These are phyloP conservation scores for Lizonia empirigonia DNA, from an alignment of 2,329 filamentous ascomycete genomes.

Conservation along the genomic window DNA sequence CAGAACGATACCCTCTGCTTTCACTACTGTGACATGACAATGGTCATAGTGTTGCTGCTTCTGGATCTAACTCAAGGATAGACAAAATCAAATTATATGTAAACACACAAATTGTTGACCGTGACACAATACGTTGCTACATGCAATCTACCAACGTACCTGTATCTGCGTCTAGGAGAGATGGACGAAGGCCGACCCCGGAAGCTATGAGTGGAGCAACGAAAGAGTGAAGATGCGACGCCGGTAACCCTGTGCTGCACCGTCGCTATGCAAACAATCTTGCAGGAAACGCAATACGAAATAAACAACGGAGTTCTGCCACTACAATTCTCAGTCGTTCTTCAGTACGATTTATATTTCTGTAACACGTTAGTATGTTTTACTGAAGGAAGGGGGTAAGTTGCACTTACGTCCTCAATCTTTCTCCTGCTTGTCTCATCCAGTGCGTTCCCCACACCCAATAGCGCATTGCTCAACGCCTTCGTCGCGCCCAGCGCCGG, in stretches of 20 bases:
- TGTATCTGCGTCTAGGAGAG: not conserved
- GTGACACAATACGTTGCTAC: not conserved
- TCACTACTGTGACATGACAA: not conserved
- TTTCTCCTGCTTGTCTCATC: constrained; percentile 81
- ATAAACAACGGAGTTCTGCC: too few species aligned
- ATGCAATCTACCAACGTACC: not conserved
- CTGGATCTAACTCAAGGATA: not conserved
- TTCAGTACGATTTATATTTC: constrained; percentile 43
- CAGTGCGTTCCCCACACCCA: constrained; percentile 90
- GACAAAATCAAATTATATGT: not conserved
- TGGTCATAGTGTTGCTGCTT: not conserved
- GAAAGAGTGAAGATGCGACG: constrained; percentile 10
- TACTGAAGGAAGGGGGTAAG: too few species aligned
- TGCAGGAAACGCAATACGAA: constrained; percentile 1
- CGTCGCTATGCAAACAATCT: constrained; percentile 24
- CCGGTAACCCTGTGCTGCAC: constrained; percentile 13
- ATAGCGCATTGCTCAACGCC: constrained; percentile 83
- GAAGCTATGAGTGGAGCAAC: not conserved
- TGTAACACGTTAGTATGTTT: too few species aligned
- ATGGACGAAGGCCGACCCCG: not conserved
- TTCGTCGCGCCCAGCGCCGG: constrained; percentile 90
- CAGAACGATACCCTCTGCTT: not conserved
- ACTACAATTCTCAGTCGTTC: too few species aligned
- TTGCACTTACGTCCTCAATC: constrained; percentile 89
- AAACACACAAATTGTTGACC: not conserved